Percentiles rank a stretch among this genome's conserved stretches.
Conservation (phyloP, 23 red algal species). For the Gracilaria gracilis region DNA sequence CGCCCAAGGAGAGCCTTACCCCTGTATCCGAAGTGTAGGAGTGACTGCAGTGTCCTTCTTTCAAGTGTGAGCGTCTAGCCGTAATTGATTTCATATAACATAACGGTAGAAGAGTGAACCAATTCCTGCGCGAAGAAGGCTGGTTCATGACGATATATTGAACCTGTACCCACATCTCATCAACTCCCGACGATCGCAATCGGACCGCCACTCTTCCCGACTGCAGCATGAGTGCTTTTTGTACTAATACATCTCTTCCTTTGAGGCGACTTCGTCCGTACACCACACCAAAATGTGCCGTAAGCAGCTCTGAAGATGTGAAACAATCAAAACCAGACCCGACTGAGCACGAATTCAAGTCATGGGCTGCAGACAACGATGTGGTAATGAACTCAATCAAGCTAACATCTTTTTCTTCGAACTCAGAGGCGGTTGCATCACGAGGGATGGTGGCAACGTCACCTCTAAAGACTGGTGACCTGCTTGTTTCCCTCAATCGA, state of each 20-base stretch:
- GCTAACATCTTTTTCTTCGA: neutral
- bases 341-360: neutral
- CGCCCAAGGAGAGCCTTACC: too few species aligned
- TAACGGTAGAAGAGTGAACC: too few species aligned
- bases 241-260: neutral
- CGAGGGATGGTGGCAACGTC: slow-evolving; percentile 51
- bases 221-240: slow-evolving; percentile 5
- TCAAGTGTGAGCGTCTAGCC: too few species aligned
- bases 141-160: too few species aligned
- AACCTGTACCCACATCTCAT: too few species aligned
- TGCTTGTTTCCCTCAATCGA: slow-evolving; percentile 41
- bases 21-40: too few species aligned
- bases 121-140: too few species aligned
- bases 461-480: slow-evolving; percentile 6
- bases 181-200: neutral
- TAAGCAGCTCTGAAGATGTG: slow-evolving; percentile 20
- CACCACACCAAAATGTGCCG: neutral
- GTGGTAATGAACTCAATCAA: neutral
- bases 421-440: neutral
- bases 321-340: neutral
- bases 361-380: slow-evolving; percentile 8
- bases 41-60: too few species aligned
- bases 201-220: neutral
- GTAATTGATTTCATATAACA: too few species aligned
- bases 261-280: neutral